Base-by-base conservation (phyloP, 2,329 filamentous ascomycete species). In the Amylocarpus encephaloides region DNA sequence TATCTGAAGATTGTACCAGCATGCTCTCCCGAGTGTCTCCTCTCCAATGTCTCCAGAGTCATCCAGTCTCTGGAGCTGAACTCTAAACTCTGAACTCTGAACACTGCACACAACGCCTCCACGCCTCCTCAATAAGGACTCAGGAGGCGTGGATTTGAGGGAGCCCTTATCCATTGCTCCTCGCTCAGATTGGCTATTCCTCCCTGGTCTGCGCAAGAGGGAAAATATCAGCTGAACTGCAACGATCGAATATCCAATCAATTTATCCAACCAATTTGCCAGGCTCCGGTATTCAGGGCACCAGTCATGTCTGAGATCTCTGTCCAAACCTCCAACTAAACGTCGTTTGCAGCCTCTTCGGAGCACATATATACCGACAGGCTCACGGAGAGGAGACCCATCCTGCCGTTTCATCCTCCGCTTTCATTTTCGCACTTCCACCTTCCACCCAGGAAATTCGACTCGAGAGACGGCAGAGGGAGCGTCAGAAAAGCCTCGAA, bases 401-500 rank as follows among this genome's bases (percentile, higher is more conserved):
- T 29, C n/a, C 12, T 16, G 12, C 22, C 10, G 7, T 32, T 9
- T 15, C 41, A 32, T 43, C 29, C 6, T 33, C 18, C 6, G 10
- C 10, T 12, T 12, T 19, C 6, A 12, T 19, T 36, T 45, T 45
- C 19, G 15, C 41, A 13, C 6, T 16, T 33, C 43, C 39, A 43
- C 49, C 49, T 32, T 48, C 46, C 44, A 6, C 19, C 11, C 19
- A 30, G 22, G 6, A 30, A 18, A 22, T 7, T 22, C 12, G 10
- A 13, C 42, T 16, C 15, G 32, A 34, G 26, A 40, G 42, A 46
- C 48, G 43, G 45, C 46, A 34, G 40, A 49, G 48, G 18, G 54
- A 54, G 55, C 55, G 55, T 61, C 55, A 59, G 48, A 59, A 33
- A 48, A 54, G 52, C 42, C 43, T 33, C 40, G 46, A 29, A 22